Evolutionary conservation across 768 basidiomycete species (phyloP).

Genomic region (Tulasnella sp.): DNA sequence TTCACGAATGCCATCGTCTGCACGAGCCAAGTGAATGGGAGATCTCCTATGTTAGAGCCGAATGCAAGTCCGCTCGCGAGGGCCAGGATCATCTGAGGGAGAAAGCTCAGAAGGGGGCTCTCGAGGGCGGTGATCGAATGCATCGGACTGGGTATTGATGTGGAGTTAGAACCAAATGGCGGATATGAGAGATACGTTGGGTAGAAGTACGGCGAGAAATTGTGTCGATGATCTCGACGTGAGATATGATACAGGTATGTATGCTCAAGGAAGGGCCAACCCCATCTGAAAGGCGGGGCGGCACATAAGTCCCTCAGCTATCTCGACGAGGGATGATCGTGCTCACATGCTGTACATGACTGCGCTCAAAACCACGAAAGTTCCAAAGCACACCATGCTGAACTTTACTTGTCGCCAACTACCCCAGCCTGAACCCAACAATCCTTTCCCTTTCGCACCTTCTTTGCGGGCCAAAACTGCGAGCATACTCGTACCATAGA

Average conservation of each 20-base stretch:
- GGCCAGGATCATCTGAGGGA: conserved; percentile 70
- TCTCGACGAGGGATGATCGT: conserved; percentile 17
- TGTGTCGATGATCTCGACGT: conserved; percentile 92
- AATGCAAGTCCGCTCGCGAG: conserved; percentile 66
- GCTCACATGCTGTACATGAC: conserved; percentile 69
- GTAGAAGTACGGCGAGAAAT: conserved; percentile 97
- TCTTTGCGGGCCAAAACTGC: background rate
- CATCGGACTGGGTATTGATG: conserved; percentile 20
- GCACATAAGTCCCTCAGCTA: background rate
- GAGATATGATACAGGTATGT: conserved; percentile 88
- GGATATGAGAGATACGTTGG: conserved; percentile 84
- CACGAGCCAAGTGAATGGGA: conserved; percentile 80
- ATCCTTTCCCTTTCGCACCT: conserved; percentile 25
- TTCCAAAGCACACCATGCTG: conserved; percentile 51
- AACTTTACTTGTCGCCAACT: conserved; percentile 40
- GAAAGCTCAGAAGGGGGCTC: conserved; percentile 67
- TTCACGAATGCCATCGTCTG: conserved; percentile 88
- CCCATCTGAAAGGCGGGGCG: conserved; percentile 61
- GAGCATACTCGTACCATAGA: conserved; percentile 70
- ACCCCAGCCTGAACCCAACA: conserved; percentile 23
- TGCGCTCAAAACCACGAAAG: conserved; percentile 51
- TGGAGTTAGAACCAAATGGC: conserved; percentile 13
- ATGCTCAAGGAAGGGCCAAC: conserved; percentile 80
- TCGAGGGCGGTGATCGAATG: conserved; percentile 32
- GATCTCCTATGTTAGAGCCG: conserved; percentile 43